These are phyloP conservation scores for Lentinula novae-zelandiae DNA, from an alignment of 1,284 basidiomycete species.

Conservation along the genomic window DNA sequence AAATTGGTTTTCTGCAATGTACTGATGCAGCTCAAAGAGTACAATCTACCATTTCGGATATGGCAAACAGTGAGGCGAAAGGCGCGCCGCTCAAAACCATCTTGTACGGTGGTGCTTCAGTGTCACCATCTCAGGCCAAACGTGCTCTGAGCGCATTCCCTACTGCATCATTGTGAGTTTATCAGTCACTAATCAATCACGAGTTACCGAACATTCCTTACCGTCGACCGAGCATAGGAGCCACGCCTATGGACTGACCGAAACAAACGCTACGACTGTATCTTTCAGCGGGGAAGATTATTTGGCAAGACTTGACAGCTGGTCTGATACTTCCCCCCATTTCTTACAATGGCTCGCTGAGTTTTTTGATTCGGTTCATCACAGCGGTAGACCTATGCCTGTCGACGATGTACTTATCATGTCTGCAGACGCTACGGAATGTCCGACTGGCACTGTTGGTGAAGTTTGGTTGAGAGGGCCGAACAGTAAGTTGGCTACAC, in stretches of 20 bases:
- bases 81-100: constrained; percentile 33
- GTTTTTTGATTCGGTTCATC: neutral
- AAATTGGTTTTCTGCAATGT: neutral
- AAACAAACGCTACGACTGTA: constrained; percentile 42
- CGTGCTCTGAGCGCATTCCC: constrained; percentile 37
- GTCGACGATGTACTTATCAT: constrained; percentile 46
- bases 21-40: constrained; percentile 31
- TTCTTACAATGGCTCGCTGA: neutral
- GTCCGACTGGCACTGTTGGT: constrained; percentile 35
- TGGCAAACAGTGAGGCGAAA: constrained; percentile 39
- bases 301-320: constrained; percentile 36
- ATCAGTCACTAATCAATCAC: neutral
- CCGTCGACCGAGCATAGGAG: constrained; percentile 25
- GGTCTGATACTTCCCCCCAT: constrained; percentile 21
- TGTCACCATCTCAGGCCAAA: constrained; percentile 35
- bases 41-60: constrained; percentile 53
- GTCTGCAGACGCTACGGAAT: constrained; percentile 27
- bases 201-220: neutral
- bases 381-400: constrained; percentile 43
- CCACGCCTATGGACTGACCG: constrained; percentile 60
- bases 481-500: neutral
- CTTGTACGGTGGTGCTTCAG: constrained; percentile 50
- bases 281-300: constrained; percentile 47
- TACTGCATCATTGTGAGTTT: constrained; percentile 32
- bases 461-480: constrained; percentile 38